phyloP scores from a whole-genome alignment of 768 basidiomycete genomes.

The Rossbeevera mucosa region DNA sequence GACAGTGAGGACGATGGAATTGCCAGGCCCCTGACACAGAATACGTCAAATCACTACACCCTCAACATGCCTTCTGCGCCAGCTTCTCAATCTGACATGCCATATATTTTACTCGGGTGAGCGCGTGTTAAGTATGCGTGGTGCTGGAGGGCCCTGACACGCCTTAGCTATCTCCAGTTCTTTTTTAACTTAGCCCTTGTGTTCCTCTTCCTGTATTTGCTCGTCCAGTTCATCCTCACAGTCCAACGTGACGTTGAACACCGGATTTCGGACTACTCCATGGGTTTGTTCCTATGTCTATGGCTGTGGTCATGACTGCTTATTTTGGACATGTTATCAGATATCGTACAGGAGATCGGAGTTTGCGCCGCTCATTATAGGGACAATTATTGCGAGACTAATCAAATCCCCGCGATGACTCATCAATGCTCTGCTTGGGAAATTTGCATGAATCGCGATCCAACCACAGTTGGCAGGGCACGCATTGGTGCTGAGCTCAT shows the following conservation, averaged over 20 bases:
- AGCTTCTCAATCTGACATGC: slow-evolving; percentile 55
- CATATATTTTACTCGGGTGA: slow-evolving; percentile 84
- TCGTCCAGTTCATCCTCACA: slow-evolving; percentile 82
- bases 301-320: slow-evolving; percentile 13
- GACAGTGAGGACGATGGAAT: slow-evolving; percentile 47
- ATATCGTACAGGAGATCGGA: slow-evolving; percentile 89
- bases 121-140: slow-evolving; percentile 20
- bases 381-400: slow-evolving; percentile 73
- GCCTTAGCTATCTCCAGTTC: slow-evolving; percentile 81
- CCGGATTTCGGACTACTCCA: slow-evolving; percentile 80
- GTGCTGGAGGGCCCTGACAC: slow-evolving; percentile 15
- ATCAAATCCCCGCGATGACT: slow-evolving; percentile 82
- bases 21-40: slow-evolving; percentile 41
- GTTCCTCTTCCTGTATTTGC: slow-evolving; percentile 76
- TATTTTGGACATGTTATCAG: slow-evolving; percentile 35
- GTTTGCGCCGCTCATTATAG: slow-evolving; percentile 78
- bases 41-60: slow-evolving; percentile 76
- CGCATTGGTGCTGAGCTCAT: slow-evolving; percentile 91
- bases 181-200: slow-evolving; percentile 88
- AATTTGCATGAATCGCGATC: slow-evolving; percentile 92
- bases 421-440: slow-evolving; percentile 88
- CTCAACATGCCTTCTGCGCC: slow-evolving; percentile 69
- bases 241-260: slow-evolving; percentile 88
- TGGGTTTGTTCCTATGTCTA: slow-evolving; percentile 49
- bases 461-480: slow-evolving; percentile 82